A percentile compares a stretch with the other conserved stretches of the same genome.
These are phyloP conservation scores for Hymenoscyphus occultus DNA, from an alignment of 2,329 filamentous ascomycete genomes.

Conservation along the genomic window DNA sequence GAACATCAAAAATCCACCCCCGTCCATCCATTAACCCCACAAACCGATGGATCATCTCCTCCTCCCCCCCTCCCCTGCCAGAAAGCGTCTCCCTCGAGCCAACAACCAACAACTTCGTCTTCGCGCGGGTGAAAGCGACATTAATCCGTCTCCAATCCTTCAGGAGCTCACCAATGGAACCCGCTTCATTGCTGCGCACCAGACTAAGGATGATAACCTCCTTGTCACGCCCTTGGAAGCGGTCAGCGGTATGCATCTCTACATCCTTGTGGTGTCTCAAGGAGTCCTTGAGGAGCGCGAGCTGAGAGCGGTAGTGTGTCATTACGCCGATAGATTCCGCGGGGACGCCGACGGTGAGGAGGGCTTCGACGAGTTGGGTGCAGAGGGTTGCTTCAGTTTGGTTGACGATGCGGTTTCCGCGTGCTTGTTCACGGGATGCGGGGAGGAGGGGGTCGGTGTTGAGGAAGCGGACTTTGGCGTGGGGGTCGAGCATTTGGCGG, in stretches of 20 bases:
- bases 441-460: slow-evolving; percentile 78
- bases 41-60: slow-evolving; percentile 75
- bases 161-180: slow-evolving; percentile 83
- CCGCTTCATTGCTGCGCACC: slow-evolving; percentile 80
- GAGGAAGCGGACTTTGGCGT: slow-evolving; percentile 76
- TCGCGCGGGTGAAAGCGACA: slow-evolving; percentile 89
- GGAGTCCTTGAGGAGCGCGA: slow-evolving; percentile 74
- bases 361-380: slow-evolving; percentile 73
- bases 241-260: slow-evolving; percentile 95
- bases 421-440: slow-evolving; percentile 65
- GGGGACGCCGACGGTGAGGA: slow-evolving; percentile 73
- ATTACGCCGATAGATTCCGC: slow-evolving; percentile 84
- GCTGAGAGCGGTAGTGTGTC: slow-evolving; percentile 92
- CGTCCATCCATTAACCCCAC: slow-evolving; percentile 72
- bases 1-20: slow-evolving; percentile 78
- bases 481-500: slow-evolving; percentile 64
- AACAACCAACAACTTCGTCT: slow-evolving; percentile 85
- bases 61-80: slow-evolving; percentile 55
- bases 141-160: slow-evolving; percentile 93
- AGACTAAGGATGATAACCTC: slow-evolving; percentile 85
- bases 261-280: slow-evolving; percentile 63
- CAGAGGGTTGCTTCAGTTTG: slow-evolving; percentile 75
- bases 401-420: slow-evolving; percentile 86
- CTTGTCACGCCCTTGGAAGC: slow-evolving; percentile 95
- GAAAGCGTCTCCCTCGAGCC: slow-evolving; percentile 78